Base-by-base conservation (phyloP, 495 filamentous ascomycete genomes). In the Xylaria cubensis region DNA sequence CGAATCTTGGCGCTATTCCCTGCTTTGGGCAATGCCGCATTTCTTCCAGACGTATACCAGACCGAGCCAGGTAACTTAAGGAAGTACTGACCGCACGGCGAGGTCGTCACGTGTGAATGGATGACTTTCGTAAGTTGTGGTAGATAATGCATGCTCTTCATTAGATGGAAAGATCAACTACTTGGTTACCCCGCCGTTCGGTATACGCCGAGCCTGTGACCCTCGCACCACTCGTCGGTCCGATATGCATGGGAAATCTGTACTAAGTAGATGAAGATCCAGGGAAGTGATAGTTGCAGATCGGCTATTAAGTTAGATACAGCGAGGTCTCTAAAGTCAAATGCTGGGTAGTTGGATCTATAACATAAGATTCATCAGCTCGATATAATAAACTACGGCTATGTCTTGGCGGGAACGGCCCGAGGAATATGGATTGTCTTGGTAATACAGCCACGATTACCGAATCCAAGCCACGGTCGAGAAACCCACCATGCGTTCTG, bases 1-100 rank as follows among this genome's bases (percentile, higher is more conserved):
- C 67, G 55, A 70, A 48, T 19, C 67, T 63, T 70, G 65, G 65
- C 65, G 12, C 24, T 15, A 10, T 70, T 24, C 55, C 55, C 56
- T 70, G 55, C 41, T 70, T 12, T 39, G 34, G 21, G 53, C 51
- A 21, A 21, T 39, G 24, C 39, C 17, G 34, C 58, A 39, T 61
- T 39, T 26, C 53, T 32, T n/a, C 29, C 19, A 8, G 56, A 0
- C 15, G 26, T 59, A n/a, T 26, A 56, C 19, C 50, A 21, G 21
- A 39, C 8, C 34, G 13, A 24, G 13, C 21, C 29, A 36, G 13
- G 3, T 13, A n/a, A 36, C 19, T 12, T 7, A 65, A 42, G 2
- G 9, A 53, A 24, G 44, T 53, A 53, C 34, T 26, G 21, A 24
- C 64, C 64, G 39, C 64, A 24, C 46, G 19, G n/a, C 29, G 12